phyloP scores from a whole-genome alignment of 352 stramenopile species.

The Plasmopara muralis region DNA sequence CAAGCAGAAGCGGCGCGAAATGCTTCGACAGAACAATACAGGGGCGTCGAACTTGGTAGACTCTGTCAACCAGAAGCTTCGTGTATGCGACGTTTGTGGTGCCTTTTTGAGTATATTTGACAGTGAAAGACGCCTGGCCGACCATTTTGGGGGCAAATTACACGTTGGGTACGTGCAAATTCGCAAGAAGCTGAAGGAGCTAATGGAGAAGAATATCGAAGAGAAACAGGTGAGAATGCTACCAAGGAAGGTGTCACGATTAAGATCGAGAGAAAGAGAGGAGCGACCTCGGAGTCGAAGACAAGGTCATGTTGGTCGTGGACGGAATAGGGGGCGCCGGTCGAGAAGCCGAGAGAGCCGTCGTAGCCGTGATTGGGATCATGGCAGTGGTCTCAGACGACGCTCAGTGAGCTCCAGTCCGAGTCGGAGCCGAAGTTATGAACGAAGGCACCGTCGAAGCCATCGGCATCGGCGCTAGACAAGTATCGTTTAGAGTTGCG shows the following conservation, averaged over 20 bases:
- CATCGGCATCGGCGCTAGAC: constrained; percentile 24
- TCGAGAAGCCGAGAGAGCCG: constrained; percentile 18
- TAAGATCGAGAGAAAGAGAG: constrained; percentile 2
- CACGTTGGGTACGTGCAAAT: constrained; percentile 89
- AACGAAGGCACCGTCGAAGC: constrained; percentile 28
- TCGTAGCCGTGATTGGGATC: constrained; percentile 6
- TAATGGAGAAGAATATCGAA: constrained; percentile 25
- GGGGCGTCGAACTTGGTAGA: constrained; percentile 3
- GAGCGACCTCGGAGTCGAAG: constrained; percentile 2
- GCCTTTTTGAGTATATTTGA: constrained; percentile 90
- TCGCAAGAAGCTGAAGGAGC: constrained; percentile 73
- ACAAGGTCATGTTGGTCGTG: constrained; percentile 4
- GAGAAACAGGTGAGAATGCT: constrained; percentile 1
- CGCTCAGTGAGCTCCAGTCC: constrained; percentile 28
- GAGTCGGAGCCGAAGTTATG: constrained; percentile 28
- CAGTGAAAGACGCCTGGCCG: constrained; percentile 80
- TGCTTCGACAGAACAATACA: constrained; percentile 13
- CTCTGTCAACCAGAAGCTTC: constrained; percentile 75
- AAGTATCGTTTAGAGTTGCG: neutral
- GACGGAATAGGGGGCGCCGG: constrained; percentile 10
- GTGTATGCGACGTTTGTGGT: constrained; percentile 88
- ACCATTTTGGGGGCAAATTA: constrained; percentile 89
- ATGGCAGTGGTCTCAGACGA: constrained; percentile 10
- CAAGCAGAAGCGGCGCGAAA: constrained; percentile 27
- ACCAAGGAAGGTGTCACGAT: neutral